phyloP scores from a whole-genome alignment of 2,329 filamentous ascomycete genomes.

The Camptophora hylomeconis region DNA sequence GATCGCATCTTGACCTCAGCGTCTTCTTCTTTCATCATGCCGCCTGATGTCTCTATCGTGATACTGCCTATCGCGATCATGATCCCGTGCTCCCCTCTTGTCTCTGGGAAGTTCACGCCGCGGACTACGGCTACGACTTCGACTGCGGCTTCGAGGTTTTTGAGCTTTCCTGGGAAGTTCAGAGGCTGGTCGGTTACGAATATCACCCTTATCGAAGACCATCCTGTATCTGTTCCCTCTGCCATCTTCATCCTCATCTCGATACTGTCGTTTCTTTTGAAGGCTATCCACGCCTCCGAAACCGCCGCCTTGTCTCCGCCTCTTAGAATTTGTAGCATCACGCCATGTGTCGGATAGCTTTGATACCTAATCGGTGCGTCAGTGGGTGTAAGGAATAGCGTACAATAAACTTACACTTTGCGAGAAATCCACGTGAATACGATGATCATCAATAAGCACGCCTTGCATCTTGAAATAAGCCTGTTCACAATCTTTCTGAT shows the following conservation, averaged over 20 bases:
- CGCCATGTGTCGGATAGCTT: slow-evolving; percentile 86
- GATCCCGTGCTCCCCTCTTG: too few relatives aligned
- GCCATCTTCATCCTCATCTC: slow-evolving; percentile 45
- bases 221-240: slow-evolving; percentile 54
- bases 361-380: slow-evolving; percentile 34
- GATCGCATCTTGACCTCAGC: too few relatives aligned
- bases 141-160: slow-evolving; percentile 15
- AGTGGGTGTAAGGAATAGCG: slow-evolving; percentile 35
- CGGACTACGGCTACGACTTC: slow-evolving; percentile 33
- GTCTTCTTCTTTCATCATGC: too few relatives aligned
- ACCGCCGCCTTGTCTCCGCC: slow-evolving; percentile 54
- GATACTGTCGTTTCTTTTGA: slow-evolving; percentile 84
- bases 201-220: slow-evolving; percentile 65
- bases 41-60: too few relatives aligned
- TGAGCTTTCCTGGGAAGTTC: slow-evolving; percentile 14
- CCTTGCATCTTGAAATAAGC: slow-evolving; percentile 99
- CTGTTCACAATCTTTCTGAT: slow-evolving; percentile 82
- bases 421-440: slow-evolving; percentile 97
- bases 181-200: slow-evolving; percentile 33
- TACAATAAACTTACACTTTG: too few relatives aligned
- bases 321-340: slow-evolving; percentile 69
- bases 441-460: slow-evolving; percentile 89
- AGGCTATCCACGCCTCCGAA: slow-evolving; percentile 83
- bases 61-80: too few relatives aligned
- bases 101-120: slow-evolving; percentile 20